Percentiles rank a stretch among this genome's conserved stretches.
Conservation (phyloP, 768 basidiomycete genomes). For the Tylopilus rubrobrunneus region DNA sequence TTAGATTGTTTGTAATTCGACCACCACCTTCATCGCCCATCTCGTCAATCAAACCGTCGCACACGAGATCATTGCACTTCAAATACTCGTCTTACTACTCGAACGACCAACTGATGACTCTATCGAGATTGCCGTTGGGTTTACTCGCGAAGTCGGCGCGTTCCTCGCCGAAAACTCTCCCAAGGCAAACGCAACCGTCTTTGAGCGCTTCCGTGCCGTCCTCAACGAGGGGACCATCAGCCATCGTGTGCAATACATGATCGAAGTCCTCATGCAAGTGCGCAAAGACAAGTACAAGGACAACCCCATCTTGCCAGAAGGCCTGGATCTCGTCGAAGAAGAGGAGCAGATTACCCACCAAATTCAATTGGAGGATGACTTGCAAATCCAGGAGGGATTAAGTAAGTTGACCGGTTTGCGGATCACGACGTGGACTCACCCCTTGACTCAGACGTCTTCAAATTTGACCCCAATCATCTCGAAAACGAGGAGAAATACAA, state of each 20-base stretch:
- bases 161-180: conserved; percentile 92
- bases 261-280: conserved; percentile 98
- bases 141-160: conserved; percentile 96
- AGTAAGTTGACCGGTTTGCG: conserved; percentile 53
- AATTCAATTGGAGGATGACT: conserved; percentile 86
- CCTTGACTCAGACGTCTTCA: conserved; percentile 79
- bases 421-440: conserved; percentile 6
- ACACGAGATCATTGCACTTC: conserved; percentile 89
- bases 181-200: conserved; percentile 91
- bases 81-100: conserved; percentile 93
- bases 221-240: conserved; percentile 94
- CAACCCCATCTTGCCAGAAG: conserved; percentile 91
- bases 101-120: conserved; percentile 96
- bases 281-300: conserved; percentile 99
- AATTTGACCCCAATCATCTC: conserved; percentile 80
- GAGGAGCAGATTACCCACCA: conserved; percentile 98
- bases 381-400: conserved; percentile 90
- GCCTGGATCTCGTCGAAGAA: conserved; percentile 94
- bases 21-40: conserved; percentile 87
- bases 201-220: conserved; percentile 94
- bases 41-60: conserved; percentile 93
- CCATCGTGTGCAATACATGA: conserved; percentile 98
- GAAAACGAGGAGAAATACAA: conserved; percentile 95
- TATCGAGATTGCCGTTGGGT: conserved; percentile 97
- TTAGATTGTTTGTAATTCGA: conserved; percentile 89